Evolutionary conservation across 441 rosid genomes (phyloP).

Genomic region (Capsella rubella): DNA sequence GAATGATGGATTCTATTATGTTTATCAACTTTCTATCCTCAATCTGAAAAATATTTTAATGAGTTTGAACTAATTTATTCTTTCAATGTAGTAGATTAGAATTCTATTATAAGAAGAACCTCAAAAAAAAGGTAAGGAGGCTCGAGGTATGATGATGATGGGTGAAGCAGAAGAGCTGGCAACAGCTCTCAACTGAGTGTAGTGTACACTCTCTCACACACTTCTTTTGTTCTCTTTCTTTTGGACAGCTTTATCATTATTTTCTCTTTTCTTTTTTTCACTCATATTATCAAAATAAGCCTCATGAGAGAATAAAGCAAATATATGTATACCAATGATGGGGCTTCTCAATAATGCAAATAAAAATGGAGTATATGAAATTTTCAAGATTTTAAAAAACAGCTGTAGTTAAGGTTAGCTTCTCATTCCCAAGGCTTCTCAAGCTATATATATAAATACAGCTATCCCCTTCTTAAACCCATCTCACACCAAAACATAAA

Average conservation of each 20-base stretch:
- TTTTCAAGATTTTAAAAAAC: neutral
- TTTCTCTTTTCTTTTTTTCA: neutral
- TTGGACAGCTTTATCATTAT: slow-evolving; percentile 39
- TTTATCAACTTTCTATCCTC: neutral
- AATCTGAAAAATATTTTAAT: too few relatives aligned
- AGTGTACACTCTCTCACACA: too few relatives aligned
- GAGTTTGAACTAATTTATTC: neutral
- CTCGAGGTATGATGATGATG: slow-evolving; percentile 44
- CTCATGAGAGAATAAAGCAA: neutral
- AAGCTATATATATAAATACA: slow-evolving; percentile 27
- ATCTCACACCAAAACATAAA: slow-evolving; percentile 33
- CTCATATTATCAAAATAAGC: neutral
- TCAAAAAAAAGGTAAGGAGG: neutral
- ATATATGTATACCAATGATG: too few relatives aligned
- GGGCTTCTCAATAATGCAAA: too few relatives aligned
- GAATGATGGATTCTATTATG: neutral
- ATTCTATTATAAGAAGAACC: neutral
- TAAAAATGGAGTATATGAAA: too few relatives aligned
- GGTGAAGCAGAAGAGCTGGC: slow-evolving; percentile 43
- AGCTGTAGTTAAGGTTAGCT: slow-evolving; percentile 23
- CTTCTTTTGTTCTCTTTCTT: neutral
- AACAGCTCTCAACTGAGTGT: slow-evolving; percentile 38
- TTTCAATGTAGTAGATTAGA: neutral
- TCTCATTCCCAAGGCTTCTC: slow-evolving; percentile 11
- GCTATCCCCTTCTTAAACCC: slow-evolving; percentile 26